A percentile compares a stretch with the other conserved stretches of the same genome.
phyloP scores from a whole-genome alignment of 305 asterid genomes.

The Fraxinus nigra region DNA sequence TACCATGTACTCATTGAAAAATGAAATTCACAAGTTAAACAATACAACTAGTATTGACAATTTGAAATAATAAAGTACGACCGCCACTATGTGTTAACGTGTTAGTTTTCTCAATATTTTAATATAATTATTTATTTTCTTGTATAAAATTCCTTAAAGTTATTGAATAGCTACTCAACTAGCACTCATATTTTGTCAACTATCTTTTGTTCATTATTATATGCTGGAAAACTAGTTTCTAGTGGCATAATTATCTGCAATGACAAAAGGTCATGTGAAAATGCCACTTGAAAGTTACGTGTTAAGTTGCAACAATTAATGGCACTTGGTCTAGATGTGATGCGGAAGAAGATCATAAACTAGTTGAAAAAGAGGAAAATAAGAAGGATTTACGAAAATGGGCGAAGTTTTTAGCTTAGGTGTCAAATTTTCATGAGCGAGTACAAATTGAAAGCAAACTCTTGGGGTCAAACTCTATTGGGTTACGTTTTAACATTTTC shows the following conservation, averaged over 20 bases:
- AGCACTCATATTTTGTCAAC: not conserved
- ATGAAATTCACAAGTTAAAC: not conserved
- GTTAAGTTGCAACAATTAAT: not conserved
- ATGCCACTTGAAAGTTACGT: not conserved
- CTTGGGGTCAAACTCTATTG: too few relatives aligned
- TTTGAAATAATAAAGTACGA: not conserved
- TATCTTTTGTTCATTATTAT: not conserved
- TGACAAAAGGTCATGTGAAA: not conserved
- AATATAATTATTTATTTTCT: too few relatives aligned
- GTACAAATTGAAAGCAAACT: not conserved
- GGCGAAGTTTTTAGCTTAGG: too few relatives aligned
- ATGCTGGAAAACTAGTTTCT: not conserved
- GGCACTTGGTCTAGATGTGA: not conserved
- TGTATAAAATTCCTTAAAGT: not conserved
- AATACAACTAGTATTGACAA: not conserved
- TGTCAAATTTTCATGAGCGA: not conserved
- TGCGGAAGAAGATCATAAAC: not conserved
- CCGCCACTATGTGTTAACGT: not conserved
- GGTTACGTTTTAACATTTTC: too few relatives aligned
- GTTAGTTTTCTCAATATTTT: not conserved
- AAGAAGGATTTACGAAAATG: not conserved
- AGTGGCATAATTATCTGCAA: not conserved
- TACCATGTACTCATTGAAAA: not conserved
- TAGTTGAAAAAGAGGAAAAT: not conserved
- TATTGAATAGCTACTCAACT: not conserved